Conservation (phyloP, 345 rosid genomes). For the Ceriops decandra region DNA sequence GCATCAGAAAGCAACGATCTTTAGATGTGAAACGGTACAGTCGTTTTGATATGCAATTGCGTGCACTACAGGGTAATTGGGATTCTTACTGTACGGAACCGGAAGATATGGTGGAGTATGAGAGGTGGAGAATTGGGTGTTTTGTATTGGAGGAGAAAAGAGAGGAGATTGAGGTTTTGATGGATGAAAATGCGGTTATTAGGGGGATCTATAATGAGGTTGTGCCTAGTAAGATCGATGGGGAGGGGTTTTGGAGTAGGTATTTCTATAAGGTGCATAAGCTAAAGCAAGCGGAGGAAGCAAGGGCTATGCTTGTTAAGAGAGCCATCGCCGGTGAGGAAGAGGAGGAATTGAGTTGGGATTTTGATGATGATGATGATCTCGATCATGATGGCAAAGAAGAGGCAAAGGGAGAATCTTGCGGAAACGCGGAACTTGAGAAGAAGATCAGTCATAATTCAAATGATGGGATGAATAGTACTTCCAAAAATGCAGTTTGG, state of each 20-base stretch:
- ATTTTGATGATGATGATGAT: conserved; percentile 50
- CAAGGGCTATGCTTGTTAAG: conserved; percentile 59
- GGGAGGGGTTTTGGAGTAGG: conserved; percentile 55
- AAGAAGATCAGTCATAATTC: conserved; percentile 4
- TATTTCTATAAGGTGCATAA: conserved; percentile 54
- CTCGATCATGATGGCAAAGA: neutral
- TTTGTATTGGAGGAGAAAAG: conserved; percentile 44
- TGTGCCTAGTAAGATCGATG: conserved; percentile 47
- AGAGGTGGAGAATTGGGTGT: conserved; percentile 47
- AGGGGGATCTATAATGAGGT: conserved; percentile 38
- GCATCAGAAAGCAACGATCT: conserved; percentile 11
- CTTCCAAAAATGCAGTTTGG: neutral
- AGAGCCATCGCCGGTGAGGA: conserved; percentile 54
- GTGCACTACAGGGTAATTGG: conserved; percentile 45
- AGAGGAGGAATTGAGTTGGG: conserved; percentile 81
- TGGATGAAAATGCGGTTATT: conserved; percentile 32
- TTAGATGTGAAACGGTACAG: conserved; percentile 41
- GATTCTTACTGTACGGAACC: conserved; percentile 51
- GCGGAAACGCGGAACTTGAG: neutral
- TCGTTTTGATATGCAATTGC: conserved; percentile 66
- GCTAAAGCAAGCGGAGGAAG: conserved; percentile 59
- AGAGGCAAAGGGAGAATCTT: conserved; percentile 6
- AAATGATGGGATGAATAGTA: neutral
- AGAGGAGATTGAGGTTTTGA: conserved; percentile 38
- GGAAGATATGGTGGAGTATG: conserved; percentile 47